Evolutionary conservation across 768 basidiomycete genomes (phyloP).

Genomic region (Hypsizygus marmoreus): DNA sequence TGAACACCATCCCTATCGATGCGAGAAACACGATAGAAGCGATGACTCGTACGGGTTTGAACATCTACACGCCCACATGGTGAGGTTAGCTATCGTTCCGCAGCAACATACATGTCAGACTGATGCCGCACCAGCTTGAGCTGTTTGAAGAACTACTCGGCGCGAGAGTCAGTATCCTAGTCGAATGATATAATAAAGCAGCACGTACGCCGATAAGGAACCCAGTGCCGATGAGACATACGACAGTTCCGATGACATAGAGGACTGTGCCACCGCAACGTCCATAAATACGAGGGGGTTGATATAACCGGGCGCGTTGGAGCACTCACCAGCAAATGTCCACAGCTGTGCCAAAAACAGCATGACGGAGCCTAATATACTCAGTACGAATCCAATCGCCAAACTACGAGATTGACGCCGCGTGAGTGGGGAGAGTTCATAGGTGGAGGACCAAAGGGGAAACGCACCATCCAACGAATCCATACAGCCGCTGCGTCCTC

Average conservation of each 20-base stretch:
- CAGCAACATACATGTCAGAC: too few species aligned
- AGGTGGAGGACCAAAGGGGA: neutral
- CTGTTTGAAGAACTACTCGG: slow-evolving; percentile 75
- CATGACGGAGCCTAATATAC: slow-evolving; percentile 76
- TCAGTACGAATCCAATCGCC: slow-evolving; percentile 74
- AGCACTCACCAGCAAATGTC: slow-evolving; percentile 72
- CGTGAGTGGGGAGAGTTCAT: neutral
- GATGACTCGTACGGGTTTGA: slow-evolving; percentile 86
- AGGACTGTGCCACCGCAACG: slow-evolving; percentile 61
- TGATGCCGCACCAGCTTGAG: slow-evolving; percentile 78
- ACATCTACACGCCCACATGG: slow-evolving; percentile 76
- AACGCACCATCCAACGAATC: slow-evolving; percentile 80
- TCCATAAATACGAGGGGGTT: too few species aligned
- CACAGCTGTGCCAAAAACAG: slow-evolving; percentile 70
- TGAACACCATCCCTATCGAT: slow-evolving; percentile 80
- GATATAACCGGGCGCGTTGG: too few species aligned
- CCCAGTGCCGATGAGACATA: slow-evolving; percentile 85
- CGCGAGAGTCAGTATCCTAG: slow-evolving; percentile 6
- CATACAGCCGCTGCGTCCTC: slow-evolving; percentile 80
- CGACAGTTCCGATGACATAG: slow-evolving; percentile 78
- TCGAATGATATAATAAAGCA: neutral
- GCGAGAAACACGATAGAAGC: slow-evolving; percentile 79
- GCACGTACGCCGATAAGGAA: slow-evolving; percentile 84
- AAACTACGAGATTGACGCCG: slow-evolving; percentile 50
- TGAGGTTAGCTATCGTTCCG: too few species aligned